Conservation (phyloP, 345 rosid species). For the Gossypium rotundifolium region DNA sequence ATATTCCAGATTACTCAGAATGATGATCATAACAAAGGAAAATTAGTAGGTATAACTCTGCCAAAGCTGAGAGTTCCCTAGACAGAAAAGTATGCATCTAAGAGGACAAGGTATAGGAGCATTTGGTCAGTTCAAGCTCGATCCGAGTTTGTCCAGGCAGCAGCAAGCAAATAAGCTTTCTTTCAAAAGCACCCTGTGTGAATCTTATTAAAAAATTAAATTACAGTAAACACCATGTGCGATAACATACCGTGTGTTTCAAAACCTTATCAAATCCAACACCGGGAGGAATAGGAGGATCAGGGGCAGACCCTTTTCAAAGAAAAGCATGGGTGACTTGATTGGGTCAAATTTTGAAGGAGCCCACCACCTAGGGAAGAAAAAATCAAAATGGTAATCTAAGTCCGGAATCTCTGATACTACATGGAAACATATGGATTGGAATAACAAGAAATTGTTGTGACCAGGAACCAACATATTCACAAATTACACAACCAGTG, state of each 20-base stretch:
- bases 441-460: conserved; percentile 2
- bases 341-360: conserved; percentile 83
- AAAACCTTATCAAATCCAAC: conserved; percentile 69
- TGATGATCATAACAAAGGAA: background rate
- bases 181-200: background rate
- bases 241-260: conserved; percentile 50
- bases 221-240: background rate
- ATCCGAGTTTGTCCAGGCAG: background rate
- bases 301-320: conserved; percentile 54
- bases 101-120: background rate
- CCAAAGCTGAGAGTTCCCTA: background rate
- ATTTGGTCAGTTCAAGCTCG: background rate
- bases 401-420: background rate
- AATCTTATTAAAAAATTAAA: background rate
- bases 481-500: background rate
- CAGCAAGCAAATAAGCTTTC: background rate
- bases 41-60: background rate
- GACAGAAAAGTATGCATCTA: background rate
- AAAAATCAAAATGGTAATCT: conserved; percentile 11
- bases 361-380: conserved; percentile 79
- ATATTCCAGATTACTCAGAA: background rate
- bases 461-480: background rate
- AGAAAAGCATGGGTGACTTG: conserved; percentile 89
- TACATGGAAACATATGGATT: background rate
- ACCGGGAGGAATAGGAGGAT: conserved; percentile 56